phyloP scores from a whole-genome alignment of 495 filamentous ascomycete species.

The Parathielavia hyrcaniae region DNA sequence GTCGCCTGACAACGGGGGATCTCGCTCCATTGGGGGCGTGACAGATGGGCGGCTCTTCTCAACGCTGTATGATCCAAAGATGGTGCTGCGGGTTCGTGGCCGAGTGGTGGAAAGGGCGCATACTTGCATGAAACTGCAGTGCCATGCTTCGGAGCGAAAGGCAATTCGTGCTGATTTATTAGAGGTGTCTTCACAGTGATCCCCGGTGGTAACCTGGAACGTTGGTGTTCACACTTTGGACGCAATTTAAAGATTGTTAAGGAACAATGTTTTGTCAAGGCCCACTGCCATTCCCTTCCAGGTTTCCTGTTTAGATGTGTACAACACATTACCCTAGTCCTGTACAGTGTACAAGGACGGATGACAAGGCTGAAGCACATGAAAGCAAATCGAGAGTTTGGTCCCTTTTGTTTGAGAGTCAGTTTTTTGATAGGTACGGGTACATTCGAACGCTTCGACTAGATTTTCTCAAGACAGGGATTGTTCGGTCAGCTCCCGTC shows the following conservation, averaged over 20 bases:
- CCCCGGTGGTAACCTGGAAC: no score
- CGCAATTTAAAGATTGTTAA: no score
- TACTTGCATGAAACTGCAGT: background rate
- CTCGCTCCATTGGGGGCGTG: slow-evolving; percentile 11
- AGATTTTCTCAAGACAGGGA: slow-evolving; percentile 13
- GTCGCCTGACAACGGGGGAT: slow-evolving; percentile 3
- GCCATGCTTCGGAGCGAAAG: no score
- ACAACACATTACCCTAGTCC: background rate
- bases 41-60: slow-evolving; percentile 10
- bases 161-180: no score
- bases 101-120: background rate
- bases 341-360: background rate
- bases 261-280: no score
- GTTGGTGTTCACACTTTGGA: no score
- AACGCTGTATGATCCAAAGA: background rate
- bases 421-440: no score
- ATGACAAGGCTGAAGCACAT: background rate
- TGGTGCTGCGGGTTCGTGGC: background rate
- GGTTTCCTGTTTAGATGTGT: no score
- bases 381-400: slow-evolving; percentile 16
- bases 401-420: slow-evolving; percentile 25
- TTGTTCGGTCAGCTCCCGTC: slow-evolving; percentile 12
- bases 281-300: no score
- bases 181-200: no score
- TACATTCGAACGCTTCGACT: no score